Percentiles rank a stretch among this genome's conserved stretches.
Conservation (phyloP, 345 rosid species). For the Alliaria petiolata region DNA sequence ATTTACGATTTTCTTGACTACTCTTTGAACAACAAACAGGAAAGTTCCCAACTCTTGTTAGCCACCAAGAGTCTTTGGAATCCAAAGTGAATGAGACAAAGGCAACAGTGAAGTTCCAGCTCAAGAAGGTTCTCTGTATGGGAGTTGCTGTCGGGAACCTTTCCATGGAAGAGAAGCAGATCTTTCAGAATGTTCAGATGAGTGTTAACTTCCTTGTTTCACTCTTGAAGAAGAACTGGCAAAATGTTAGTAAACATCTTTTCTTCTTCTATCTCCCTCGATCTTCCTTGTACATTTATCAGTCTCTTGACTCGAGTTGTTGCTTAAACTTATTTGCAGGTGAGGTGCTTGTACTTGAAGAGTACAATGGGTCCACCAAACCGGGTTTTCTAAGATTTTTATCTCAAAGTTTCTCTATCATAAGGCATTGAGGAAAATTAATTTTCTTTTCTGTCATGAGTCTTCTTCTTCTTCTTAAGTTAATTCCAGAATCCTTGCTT, state of each 20-base stretch:
- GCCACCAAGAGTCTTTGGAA: slow-evolving; percentile 73
- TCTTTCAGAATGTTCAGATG: slow-evolving; percentile 80
- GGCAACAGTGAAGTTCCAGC: slow-evolving; percentile 76
- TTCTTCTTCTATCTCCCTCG: neutral
- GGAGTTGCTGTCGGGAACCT: slow-evolving; percentile 78
- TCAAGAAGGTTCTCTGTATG: slow-evolving; percentile 83
- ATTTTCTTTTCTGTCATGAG: slow-evolving; percentile 6
- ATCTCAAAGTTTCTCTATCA: neutral
- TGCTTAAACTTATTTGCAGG: slow-evolving; percentile 31
- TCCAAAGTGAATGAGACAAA: slow-evolving; percentile 72
- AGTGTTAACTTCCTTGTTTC: slow-evolving; percentile 78
- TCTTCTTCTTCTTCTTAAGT: neutral
- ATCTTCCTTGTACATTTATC: neutral
- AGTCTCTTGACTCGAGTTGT: neutral
- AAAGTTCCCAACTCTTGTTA: slow-evolving; percentile 74
- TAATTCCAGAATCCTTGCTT: neutral
- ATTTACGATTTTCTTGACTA: too few relatives aligned
- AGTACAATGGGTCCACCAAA: slow-evolving; percentile 70
- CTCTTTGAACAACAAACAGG: slow-evolving; percentile 40
- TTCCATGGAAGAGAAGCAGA: slow-evolving; percentile 75
- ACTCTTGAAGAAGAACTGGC: slow-evolving; percentile 81
- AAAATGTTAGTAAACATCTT: slow-evolving; percentile 45
- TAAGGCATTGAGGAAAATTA: neutral
- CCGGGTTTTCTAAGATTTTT: slow-evolving; percentile 45
- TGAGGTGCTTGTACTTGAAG: slow-evolving; percentile 75